Conservation (phyloP, 2,329 filamentous ascomycete species). For the Trichophyton schoenleinii region DNA sequence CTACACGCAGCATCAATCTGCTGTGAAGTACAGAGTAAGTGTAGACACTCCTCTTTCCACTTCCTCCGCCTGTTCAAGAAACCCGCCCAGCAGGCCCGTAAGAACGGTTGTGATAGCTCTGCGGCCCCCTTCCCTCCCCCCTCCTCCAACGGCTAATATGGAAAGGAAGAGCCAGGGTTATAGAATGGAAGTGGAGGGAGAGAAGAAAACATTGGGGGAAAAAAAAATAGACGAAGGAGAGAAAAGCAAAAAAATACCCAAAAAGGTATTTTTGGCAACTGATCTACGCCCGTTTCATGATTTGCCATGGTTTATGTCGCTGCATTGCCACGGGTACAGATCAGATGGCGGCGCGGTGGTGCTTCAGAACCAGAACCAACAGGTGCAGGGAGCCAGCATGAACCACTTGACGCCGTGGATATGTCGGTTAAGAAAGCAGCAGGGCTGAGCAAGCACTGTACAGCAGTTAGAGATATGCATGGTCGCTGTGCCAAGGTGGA, state of each 20-base stretch:
- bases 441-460: neutral
- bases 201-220: too few relatives aligned
- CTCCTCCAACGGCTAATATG: neutral
- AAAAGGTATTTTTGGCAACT: slow-evolving; percentile 1
- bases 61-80: neutral
- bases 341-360: slow-evolving; percentile 1
- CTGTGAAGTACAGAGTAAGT: neutral
- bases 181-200: too few relatives aligned
- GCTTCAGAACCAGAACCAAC: neutral
- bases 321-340: slow-evolving; percentile 1
- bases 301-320: neutral
- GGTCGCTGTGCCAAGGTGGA: neutral
- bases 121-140: neutral
- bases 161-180: neutral
- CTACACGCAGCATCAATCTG: neutral
- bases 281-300: slow-evolving; percentile 2
- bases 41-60: neutral
- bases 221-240: neutral
- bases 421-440: neutral
- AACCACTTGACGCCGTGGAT: neutral
- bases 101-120: neutral
- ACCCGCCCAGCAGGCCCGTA: neutral
- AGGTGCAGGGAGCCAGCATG: neutral
- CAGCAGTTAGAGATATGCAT: neutral
- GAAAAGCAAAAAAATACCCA: neutral